These are phyloP conservation scores for Syncephalastrum racemosum DNA, from an alignment of 371 early-diverging fungal species.

Conservation along the genomic window DNA sequence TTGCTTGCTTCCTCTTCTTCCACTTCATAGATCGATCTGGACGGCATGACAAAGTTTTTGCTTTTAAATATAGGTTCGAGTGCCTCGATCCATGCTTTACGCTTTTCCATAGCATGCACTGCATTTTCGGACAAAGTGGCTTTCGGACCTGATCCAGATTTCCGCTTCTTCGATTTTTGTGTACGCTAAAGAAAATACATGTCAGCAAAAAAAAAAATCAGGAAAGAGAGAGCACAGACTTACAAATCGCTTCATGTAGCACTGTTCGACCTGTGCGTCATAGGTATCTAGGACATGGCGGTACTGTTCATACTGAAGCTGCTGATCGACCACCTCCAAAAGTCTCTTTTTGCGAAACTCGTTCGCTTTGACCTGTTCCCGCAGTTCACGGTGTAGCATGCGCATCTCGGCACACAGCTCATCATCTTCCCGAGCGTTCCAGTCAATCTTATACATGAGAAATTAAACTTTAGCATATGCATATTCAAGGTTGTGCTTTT, in stretches of 20 bases:
- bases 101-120: slow-evolving; percentile 55
- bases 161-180: slow-evolving; percentile 75
- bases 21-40: slow-evolving; percentile 29
- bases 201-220: not conserved
- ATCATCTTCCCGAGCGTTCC: slow-evolving; percentile 78
- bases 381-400: slow-evolving; percentile 65
- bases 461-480: not conserved
- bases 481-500: not conserved
- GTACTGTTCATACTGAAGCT: slow-evolving; percentile 89
- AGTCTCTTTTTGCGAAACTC: slow-evolving; percentile 65
- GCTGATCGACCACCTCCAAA: slow-evolving; percentile 67
- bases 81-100: slow-evolving; percentile 48
- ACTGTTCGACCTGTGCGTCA: slow-evolving; percentile 84
- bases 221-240: slow-evolving; percentile 21
- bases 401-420: slow-evolving; percentile 82
- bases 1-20: slow-evolving; percentile 12
- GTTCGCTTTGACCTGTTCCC: slow-evolving; percentile 71
- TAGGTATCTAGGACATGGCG: slow-evolving; percentile 82
- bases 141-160: slow-evolving; percentile 55
- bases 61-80: slow-evolving; percentile 42
- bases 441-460: slow-evolving; percentile 50
- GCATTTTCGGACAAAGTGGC: slow-evolving; percentile 53
- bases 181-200: slow-evolving; percentile 39
- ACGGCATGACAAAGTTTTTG: slow-evolving; percentile 39
- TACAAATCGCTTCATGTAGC: slow-evolving; percentile 83